Evolutionary conservation across 2,329 filamentous ascomycete species (phyloP), one percentile per base, ranked within the genome.

Genomic region (Myriosclerotinia curreyana): DNA sequence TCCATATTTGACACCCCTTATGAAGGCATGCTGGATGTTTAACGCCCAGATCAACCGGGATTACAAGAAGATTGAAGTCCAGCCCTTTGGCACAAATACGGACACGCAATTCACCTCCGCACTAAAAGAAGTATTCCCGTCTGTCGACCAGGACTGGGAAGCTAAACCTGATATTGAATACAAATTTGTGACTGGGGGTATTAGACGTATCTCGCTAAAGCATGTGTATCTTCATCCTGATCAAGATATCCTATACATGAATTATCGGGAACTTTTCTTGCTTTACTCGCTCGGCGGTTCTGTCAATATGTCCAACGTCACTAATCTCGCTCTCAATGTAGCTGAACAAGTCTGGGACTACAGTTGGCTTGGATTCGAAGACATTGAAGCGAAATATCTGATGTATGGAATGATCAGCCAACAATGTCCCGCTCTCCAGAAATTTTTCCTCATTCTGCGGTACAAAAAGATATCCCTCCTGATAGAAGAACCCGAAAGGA

Each of bases 281-380:
- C 31, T 58, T 5, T 48, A 48, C 5, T 14, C 48, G 5, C 7
- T 48, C 12, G 55, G 31, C 14, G 42, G 54, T 1, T 48, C 54
- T 0, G 25, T 58, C 5, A 20, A 58, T 31, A 4, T 58, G 2
- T 48, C 54, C 2, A 9, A n/a, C 20, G 42, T 58, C 14, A 48
- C 14, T 3, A 12, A 36, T 8, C 31, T 58, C 2, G 54, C 54
- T 8, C 25, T 56, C 20, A 56, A 56, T n/a, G 2, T 5, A 11
- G 3, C 3, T 9, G 3, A n/a, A 9, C 28, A n/a, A 0, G 0
- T 1, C 48, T 48, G n/a, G 28, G 7, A 9, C 4, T 20, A 22
- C 15, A 11, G 7, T 11, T 20, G 20, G 11, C 28, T 46, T 1
- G 8, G 0, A 8, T 40, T 46, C 1, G 3, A 34, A 0, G 54